Base-by-base conservation (phyloP, 73 alveolate species). In the Blepharisma japonicum region DNA sequence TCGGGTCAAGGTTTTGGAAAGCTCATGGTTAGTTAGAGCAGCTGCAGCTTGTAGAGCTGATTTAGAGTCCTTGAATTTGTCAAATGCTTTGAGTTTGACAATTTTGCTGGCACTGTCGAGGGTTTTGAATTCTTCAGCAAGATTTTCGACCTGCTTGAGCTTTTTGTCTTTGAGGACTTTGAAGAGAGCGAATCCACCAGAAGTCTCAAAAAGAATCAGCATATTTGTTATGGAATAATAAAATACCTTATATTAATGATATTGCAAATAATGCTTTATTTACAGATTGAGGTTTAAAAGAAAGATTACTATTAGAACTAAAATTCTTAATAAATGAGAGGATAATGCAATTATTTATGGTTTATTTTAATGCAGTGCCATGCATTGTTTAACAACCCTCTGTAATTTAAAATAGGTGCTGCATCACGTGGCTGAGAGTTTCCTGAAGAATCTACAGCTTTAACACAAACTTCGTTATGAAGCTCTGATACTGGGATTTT, bases 31-130 rank as follows among this genome's bases (percentile, higher is more conserved):
- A 61, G 20, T 7, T 38, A 25, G 83, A 7, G 68, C 11, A 61
- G 68, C 6, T 6, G 56, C 90, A 2, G 98, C 95, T 86, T 96
- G 90, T 85, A 96, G 92, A 45, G 99, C 99, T n/a, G 93, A 94
- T 87, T 96, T 96, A 77, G 99, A 94, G 74, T 96, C 98, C 80
- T 94, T 92, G 84, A 96, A 96, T 88, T 94, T 96, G 77, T 94
- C 92, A 86, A 96, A 96, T 71, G 98, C 98, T 81, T 94, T 89
- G 87, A 96, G 94, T 68, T 92, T 85, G 68, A 94, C 92, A 53
- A 92, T 71, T 55, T 92, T 88, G 55, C 93, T 89, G n/a, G 90
- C 86, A 51, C 83, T 82, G 38, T 87, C 80, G 14, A 90, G 89
- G 72, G 86, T 92, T 80, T 84, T 84, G 83, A 91, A 94, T 91